Evolutionary conservation across 331 rosid species (phyloP).

Genomic region (Cucumis variabilis): DNA sequence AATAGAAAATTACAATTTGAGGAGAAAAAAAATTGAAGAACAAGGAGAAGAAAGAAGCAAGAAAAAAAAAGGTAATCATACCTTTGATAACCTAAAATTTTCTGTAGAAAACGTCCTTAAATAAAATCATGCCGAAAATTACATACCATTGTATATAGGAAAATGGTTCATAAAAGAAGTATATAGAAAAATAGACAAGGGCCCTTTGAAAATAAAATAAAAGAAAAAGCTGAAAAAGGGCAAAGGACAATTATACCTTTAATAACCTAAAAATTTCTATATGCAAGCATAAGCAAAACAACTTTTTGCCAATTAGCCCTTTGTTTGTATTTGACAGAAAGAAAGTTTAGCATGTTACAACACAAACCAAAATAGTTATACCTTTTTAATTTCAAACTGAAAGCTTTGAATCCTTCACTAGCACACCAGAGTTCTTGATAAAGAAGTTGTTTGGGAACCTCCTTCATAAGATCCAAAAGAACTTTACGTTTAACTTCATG

Average conservation of each 20-base stretch:
- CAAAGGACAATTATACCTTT: background rate
- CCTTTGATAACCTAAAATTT: background rate
- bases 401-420: constrained; percentile 96
- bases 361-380: constrained; percentile 31
- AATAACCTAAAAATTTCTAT: background rate
- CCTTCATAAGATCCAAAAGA: constrained; percentile 94
- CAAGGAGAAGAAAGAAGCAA: too few relatives aligned
- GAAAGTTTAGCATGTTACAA: background rate
- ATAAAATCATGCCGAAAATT: background rate
- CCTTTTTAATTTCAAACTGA: constrained; percentile 90
- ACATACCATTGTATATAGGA: background rate
- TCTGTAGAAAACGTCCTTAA: background rate
- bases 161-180: background rate
- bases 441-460: constrained; percentile 90
- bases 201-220: background rate
- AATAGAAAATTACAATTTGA: too few relatives aligned
- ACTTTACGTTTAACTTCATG: constrained; percentile 96
- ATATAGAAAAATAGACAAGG: background rate
- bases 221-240: background rate
- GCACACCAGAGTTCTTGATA: constrained; percentile 98
- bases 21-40: too few relatives aligned
- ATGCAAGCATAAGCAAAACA: constrained; percentile 12
- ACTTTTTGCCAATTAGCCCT: background rate
- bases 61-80: too few relatives aligned
- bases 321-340: background rate